Percentiles rank a stretch among this genome's conserved stretches.
These are phyloP conservation scores for Coccomyxa subellipsoidea DNA, from an alignment of 163 green algal species.

Conservation along the genomic window DNA sequence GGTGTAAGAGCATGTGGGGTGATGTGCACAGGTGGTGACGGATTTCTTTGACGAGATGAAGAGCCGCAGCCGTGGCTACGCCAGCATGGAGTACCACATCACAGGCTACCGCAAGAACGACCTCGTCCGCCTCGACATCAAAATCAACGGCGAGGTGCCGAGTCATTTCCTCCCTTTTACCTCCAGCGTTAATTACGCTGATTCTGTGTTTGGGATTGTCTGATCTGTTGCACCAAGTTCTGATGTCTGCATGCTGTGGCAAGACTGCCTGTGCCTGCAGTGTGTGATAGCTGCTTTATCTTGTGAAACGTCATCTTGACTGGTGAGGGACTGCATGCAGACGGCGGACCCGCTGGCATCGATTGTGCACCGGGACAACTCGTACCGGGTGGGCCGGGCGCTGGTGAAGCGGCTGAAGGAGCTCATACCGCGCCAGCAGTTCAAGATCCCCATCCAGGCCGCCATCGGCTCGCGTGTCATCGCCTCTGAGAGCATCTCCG, in stretches of 20 bases:
- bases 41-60: conserved; percentile 99
- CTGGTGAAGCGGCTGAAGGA: conserved; percentile 91
- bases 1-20: too few relatives aligned
- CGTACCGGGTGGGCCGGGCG: conserved; percentile 61
- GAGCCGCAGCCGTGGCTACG: conserved; percentile 87
- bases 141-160: conserved; percentile 87
- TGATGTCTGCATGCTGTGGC: too few relatives aligned
- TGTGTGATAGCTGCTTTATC: too few relatives aligned
- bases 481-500: conserved; percentile 77
- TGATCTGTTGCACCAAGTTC: too few relatives aligned
- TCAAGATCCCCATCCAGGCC: conserved; percentile 78
- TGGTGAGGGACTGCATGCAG: conserved; percentile 23
- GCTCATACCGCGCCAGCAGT: conserved; percentile 96
- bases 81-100: conserved; percentile 95
- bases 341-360: conserved; percentile 81
- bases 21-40: conserved; percentile 78
- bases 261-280: too few relatives aligned
- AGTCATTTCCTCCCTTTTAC: too few relatives aligned
- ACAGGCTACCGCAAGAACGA: conserved; percentile 81
- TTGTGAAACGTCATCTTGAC: too few relatives aligned
- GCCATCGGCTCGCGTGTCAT: conserved; percentile 89
- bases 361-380: conserved; percentile 86
- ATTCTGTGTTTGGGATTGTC: too few relatives aligned
- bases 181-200: too few relatives aligned
- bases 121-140: conserved; percentile 92